Evolutionary conservation across 805 yeast species (phyloP).

Genomic region (Kluyveromyces dobzhanskii): DNA sequence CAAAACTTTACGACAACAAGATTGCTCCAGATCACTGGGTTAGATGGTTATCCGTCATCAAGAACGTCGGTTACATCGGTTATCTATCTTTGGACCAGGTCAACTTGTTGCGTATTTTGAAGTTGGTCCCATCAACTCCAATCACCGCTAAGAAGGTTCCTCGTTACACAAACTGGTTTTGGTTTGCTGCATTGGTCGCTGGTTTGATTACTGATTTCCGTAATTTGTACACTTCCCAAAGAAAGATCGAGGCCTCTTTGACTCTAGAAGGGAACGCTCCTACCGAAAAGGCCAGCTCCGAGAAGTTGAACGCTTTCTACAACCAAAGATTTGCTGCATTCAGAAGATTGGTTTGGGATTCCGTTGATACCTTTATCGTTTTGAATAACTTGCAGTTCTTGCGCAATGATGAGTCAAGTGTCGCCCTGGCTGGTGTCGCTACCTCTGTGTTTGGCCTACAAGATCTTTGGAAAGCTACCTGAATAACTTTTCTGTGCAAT

Average conservation of each 20-base stretch:
- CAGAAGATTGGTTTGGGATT: conserved; percentile 67
- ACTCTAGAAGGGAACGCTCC: conserved; percentile 28
- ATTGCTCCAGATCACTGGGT: conserved; percentile 45
- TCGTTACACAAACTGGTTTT: conserved; percentile 56
- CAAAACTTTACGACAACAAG: conserved; percentile 60
- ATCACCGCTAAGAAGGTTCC: conserved; percentile 43
- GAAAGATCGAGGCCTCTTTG: conserved; percentile 21
- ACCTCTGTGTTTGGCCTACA: conserved; percentile 73
- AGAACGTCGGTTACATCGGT: conserved; percentile 53
- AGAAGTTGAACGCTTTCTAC: conserved; percentile 28
- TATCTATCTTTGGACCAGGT: conserved; percentile 58
- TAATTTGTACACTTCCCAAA: conserved; percentile 38
- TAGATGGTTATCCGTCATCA: conserved; percentile 29
- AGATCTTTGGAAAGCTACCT: conserved; percentile 55
- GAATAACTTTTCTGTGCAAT: background rate
- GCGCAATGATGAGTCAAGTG: conserved; percentile 63
- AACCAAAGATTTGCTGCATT: conserved; percentile 41
- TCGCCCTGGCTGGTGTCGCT: conserved; percentile 77
- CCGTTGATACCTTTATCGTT: conserved; percentile 68
- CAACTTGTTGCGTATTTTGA: conserved; percentile 41
- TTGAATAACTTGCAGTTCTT: conserved; percentile 55
- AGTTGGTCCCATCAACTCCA: conserved; percentile 43
- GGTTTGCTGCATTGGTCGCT: conserved; percentile 65
- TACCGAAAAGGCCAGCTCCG: conserved; percentile 17
- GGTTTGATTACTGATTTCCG: conserved; percentile 54